Conservation (phyloP, 495 filamentous ascomycete genomes). For the Penicillium lividum region DNA sequence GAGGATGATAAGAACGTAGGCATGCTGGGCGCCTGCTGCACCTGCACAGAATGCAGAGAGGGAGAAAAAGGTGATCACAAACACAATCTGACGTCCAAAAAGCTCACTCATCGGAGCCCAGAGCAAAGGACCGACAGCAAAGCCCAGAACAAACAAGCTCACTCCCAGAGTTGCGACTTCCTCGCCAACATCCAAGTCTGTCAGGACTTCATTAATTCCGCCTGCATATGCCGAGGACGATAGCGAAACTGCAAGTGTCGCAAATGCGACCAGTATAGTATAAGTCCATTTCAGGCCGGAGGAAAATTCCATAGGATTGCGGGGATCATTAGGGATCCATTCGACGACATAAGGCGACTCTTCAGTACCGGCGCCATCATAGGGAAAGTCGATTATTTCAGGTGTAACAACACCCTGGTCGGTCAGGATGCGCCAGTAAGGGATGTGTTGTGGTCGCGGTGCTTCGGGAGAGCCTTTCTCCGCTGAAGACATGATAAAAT, state of each 20-base stretch:
- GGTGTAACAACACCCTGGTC: conserved; percentile 32
- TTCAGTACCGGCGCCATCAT: conserved; percentile 61
- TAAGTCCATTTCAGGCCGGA: conserved; percentile 49
- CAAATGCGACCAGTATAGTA: conserved; percentile 6
- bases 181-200: conserved; percentile 1
- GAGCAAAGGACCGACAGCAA: conserved; percentile 9
- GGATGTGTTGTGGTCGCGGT: conserved; percentile 18
- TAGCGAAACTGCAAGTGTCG: conserved; percentile 10
- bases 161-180: conserved; percentile 10
- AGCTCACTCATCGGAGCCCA: conserved; percentile 13
- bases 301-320: conserved; percentile 61
- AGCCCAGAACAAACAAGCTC: conserved; percentile 6
- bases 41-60: conserved; percentile 6
- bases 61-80: conserved; percentile 2
- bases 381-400: conserved; percentile 49
- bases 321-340: conserved; percentile 62
- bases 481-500: not conserved
- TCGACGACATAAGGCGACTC: conserved; percentile 67
- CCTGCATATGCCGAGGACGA: conserved; percentile 9
- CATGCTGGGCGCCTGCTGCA: conserved; percentile 4
- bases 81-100: conserved; percentile 7
- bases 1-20: conserved; percentile 1
- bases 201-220: conserved; percentile 6
- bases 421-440: conserved; percentile 30
- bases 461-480: conserved; percentile 11